These are phyloP conservation scores for Lycium ferocissimum DNA, from an alignment of 257 asterid species.

Conservation along the genomic window DNA sequence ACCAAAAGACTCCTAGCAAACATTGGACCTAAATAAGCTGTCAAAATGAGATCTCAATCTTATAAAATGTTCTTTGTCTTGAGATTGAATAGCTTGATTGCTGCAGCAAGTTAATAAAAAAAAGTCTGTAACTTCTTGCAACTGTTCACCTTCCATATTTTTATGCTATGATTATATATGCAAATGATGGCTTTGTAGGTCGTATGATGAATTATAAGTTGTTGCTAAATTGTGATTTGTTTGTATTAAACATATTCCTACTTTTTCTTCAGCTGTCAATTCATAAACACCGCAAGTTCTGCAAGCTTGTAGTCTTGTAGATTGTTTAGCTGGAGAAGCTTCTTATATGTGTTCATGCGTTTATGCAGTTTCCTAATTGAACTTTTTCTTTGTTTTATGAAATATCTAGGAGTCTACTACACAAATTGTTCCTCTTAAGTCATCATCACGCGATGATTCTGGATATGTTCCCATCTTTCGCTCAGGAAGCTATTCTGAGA, in stretches of 20 bases:
- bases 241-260: not conserved
- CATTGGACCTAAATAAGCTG: conserved; percentile 17
- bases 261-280: not conserved
- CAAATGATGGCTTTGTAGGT: not conserved
- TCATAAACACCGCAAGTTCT: not conserved
- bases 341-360: not conserved
- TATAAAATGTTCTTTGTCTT: not conserved
- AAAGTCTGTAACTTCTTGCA: not conserved
- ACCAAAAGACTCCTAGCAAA: not conserved
- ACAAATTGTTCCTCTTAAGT: conserved; percentile 47
- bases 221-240: not conserved
- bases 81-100: conserved; percentile 24
- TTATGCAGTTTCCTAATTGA: conserved; percentile 14
- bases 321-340: not conserved
- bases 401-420: conserved; percentile 49
- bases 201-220: not conserved
- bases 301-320: not conserved
- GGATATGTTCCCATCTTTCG: conserved; percentile 57
- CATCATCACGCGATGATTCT: conserved; percentile 54
- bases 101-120: not conserved
- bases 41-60: not conserved
- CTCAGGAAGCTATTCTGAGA: conserved; percentile 70
- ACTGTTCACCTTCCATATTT: not conserved
- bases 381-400: conserved; percentile 9
- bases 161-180: not conserved